Base-by-base conservation (phyloP, 495 filamentous ascomycete species). In the Letharia lupina region DNA sequence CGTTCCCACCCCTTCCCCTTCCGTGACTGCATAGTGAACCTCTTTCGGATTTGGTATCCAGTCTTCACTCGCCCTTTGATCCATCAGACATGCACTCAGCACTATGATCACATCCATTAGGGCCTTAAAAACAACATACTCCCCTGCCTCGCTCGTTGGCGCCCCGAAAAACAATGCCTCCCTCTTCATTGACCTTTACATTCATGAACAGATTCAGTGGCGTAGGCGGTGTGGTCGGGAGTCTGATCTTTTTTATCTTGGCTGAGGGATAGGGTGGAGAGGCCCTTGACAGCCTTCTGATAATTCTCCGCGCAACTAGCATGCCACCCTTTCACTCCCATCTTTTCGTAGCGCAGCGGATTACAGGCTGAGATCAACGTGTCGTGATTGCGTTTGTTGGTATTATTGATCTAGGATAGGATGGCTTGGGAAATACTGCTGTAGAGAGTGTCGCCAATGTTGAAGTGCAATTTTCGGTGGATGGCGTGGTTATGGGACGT, bases 191-290 rank as follows among this genome's bases (percentile, higher is more conserved):
- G 23, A 79, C 67, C 0, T 77, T 70, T 28, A 80, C 77, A 65
- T 81, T 80, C 79, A 81, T 81, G 66, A 80, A 80, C 20, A 81
- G 56, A 68, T 81, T 81, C 11, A 81, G 69, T 2, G 78, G 79
- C 62, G 75, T 73, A 4, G 78, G 79, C 41, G 60, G 9, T 4
- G 60, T 61, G 13, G 9, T 18, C 15, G 66, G 66, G 31, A 57
- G 5, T 16, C 58, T 37, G 35, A 28, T 28, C 23, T 28, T 61
- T 40, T 23, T n/a, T 4, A 18, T 60, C 54, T 41, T 33, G 45
- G 4, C 41, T 28, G 23, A 28, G 23, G 23, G 23, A 28, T 28
- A 28, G 23, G 12, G 47, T 31, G n/a, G n/a, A 1, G 1, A 61
- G 52, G 20, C 58, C 66, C 60, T 69, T 63, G 13, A 80, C 44